A percentile compares a stretch with the other conserved stretches of the same genome.
phyloP scores from a whole-genome alignment of 768 basidiomycete species.

The Russula ochroleuca region DNA sequence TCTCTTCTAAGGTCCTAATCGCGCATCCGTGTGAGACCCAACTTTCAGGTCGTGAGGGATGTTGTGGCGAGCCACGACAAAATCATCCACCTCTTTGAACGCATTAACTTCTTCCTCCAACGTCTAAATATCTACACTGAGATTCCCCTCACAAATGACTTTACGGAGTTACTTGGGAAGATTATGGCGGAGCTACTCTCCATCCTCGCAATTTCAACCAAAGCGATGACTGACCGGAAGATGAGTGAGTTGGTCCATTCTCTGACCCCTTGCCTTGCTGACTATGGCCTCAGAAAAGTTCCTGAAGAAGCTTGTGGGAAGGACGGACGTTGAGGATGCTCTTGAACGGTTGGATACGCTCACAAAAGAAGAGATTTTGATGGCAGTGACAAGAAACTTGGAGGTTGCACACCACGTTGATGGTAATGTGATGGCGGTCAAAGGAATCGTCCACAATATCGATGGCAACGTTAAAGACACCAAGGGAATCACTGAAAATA shows the following conservation, averaged over 20 bases:
- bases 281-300: not conserved
- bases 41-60: not conserved
- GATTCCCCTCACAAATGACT: not conserved
- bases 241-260: not conserved
- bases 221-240: not conserved
- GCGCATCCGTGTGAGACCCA: not conserved
- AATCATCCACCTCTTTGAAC: not conserved
- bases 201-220: not conserved
- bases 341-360: not conserved
- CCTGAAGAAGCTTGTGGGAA: not conserved
- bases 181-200: not conserved
- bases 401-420: not conserved
- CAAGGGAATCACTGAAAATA: not conserved
- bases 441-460: not conserved
- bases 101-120: not conserved
- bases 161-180: too few relatives aligned
- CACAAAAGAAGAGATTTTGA: not conserved
- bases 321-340: not conserved
- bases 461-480: not conserved
- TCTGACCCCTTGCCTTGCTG: not conserved
- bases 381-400: not conserved
- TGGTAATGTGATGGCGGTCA: not conserved
- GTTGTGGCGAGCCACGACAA: not conserved
- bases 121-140: not conserved
- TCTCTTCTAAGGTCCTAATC: not conserved